Percentiles rank a stretch among this genome's conserved stretches.
Evolutionary conservation across 2,329 filamentous ascomycete species (phyloP).

Genomic region (Fusarium devonianum): DNA sequence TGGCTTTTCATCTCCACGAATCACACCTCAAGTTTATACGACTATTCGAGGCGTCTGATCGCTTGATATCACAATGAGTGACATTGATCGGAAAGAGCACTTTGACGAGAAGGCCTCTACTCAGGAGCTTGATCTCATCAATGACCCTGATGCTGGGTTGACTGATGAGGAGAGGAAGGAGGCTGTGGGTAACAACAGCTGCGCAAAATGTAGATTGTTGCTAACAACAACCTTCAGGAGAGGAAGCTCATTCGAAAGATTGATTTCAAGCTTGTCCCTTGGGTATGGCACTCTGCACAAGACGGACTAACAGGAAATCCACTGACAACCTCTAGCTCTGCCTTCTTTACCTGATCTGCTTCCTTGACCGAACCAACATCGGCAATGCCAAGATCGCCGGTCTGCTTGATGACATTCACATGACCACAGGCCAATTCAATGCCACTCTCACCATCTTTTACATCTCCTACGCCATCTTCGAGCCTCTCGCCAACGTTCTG

Average conservation of each 20-base stretch:
- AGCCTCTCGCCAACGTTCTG: constrained; percentile 79
- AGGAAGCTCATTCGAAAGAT: constrained; percentile 68
- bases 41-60: background rate
- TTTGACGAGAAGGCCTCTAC: constrained; percentile 43
- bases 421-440: constrained; percentile 74
- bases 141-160: constrained; percentile 65
- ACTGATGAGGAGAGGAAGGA: constrained; percentile 67
- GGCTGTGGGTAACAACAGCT: constrained; percentile 57
- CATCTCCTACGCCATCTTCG: constrained; percentile 81
- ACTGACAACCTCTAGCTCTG: constrained; percentile 57
- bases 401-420: constrained; percentile 62
- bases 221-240: constrained; percentile 56
- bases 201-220: background rate
- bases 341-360: constrained; percentile 76
- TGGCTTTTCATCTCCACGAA: constrained; percentile 8
- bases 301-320: background rate
- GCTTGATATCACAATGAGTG: constrained; percentile 42
- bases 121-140: constrained; percentile 40
- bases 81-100: constrained; percentile 43
- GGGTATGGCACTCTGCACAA: constrained; percentile 46
- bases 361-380: constrained; percentile 80
- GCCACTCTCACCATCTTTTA: constrained; percentile 83
- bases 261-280: constrained; percentile 67
- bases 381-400: constrained; percentile 71
- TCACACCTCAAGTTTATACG: no score